A percentile compares a stretch with the other conserved stretches of the same genome.
phyloP scores from a whole-genome alignment of 2,329 filamentous ascomycete genomes.

The Calonectria multiphialidica region DNA sequence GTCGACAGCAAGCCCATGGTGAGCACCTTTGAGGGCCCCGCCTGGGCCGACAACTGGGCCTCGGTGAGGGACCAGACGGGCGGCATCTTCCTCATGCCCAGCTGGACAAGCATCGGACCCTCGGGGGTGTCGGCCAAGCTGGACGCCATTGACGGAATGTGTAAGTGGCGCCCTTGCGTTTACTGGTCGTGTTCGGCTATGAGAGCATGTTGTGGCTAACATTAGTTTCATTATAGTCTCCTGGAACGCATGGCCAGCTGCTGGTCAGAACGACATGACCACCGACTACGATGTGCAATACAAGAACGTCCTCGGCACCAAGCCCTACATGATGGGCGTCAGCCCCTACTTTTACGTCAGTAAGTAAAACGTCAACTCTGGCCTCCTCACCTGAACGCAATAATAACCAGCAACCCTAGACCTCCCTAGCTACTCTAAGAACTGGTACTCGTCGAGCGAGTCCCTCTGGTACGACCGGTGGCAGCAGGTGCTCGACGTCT shows the following conservation, averaged over 20 bases:
- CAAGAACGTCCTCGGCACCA: slow-evolving; percentile 46
- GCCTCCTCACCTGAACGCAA: too few species aligned
- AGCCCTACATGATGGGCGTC: slow-evolving; percentile 66
- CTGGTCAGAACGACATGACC: slow-evolving; percentile 47
- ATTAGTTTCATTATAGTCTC: slow-evolving; percentile 41
- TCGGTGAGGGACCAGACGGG: slow-evolving; percentile 51
- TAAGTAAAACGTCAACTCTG: slow-evolving; percentile 9
- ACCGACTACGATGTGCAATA: slow-evolving; percentile 51
- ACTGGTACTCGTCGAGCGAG: slow-evolving; percentile 74
- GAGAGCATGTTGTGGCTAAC: slow-evolving; percentile 9
- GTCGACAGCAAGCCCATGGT: slow-evolving; percentile 54
- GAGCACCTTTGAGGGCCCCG: slow-evolving; percentile 64
- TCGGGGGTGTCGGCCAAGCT: slow-evolving; percentile 36
- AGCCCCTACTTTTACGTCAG: slow-evolving; percentile 71
- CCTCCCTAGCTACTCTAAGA: slow-evolving; percentile 67
- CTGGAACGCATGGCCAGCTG: slow-evolving; percentile 55
- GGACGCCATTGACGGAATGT: slow-evolving; percentile 37
- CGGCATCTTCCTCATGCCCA: slow-evolving; percentile 58
- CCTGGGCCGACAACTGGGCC: slow-evolving; percentile 56
- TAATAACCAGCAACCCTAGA: slow-evolving; percentile 39
- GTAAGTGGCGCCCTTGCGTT: slow-evolving; percentile 24
- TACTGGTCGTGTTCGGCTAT: neutral
- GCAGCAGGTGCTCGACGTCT: slow-evolving; percentile 61
- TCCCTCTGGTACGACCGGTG: slow-evolving; percentile 71
- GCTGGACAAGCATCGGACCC: slow-evolving; percentile 52